Evolutionary conservation across 441 rosid species (phyloP).

Genomic region (Arabidopsis hybrid): DNA sequence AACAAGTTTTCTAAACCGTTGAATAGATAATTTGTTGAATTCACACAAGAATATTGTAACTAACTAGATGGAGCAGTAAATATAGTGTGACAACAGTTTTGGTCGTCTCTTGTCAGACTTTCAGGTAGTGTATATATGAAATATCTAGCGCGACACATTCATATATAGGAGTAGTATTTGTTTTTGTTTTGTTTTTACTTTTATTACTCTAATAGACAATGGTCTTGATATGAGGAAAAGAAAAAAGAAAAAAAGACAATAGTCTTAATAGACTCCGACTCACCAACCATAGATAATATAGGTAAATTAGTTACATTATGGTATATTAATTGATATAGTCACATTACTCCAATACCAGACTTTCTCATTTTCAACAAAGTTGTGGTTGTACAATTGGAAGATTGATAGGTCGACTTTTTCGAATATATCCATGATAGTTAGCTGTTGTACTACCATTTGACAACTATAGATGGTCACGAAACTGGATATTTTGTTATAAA

Average conservation of each 20-base stretch:
- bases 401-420: slow-evolving; percentile 39
- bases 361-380: slow-evolving; percentile 20
- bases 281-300: neutral
- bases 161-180: neutral
- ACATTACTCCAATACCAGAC: slow-evolving; percentile 2
- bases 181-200: neutral
- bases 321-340: neutral
- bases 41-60: too few species aligned
- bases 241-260: too few species aligned
- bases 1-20: neutral
- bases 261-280: neutral
- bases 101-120: slow-evolving; percentile 30
- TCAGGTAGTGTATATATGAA: slow-evolving; percentile 1
- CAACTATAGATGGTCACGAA: slow-evolving; percentile 42
- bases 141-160: too few species aligned
- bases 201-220: neutral
- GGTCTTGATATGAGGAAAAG: neutral
- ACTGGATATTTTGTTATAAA: slow-evolving; percentile 17
- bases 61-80: slow-evolving; percentile 5
- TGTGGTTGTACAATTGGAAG: slow-evolving; percentile 33
- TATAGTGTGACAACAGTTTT: slow-evolving; percentile 20
- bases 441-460: slow-evolving; percentile 36
- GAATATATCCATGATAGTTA: slow-evolving; percentile 34
- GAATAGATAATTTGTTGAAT: too few species aligned
- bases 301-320: neutral